These are phyloP conservation scores for Carpinus fangiana DNA, from an alignment of 306 rosid species.

Conservation along the genomic window DNA sequence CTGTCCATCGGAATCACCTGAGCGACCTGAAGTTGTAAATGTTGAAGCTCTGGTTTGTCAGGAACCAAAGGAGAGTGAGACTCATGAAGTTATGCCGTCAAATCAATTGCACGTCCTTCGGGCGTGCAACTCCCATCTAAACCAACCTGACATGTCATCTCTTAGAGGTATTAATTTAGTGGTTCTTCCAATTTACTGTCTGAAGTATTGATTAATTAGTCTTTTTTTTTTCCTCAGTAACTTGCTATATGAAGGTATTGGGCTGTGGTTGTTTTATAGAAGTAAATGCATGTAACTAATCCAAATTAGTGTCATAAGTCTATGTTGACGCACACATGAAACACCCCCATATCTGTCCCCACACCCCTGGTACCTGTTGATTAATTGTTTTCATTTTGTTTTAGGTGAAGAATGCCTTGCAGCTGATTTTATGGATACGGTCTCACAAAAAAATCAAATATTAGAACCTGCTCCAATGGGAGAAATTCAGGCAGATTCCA, in stretches of 20 bases:
- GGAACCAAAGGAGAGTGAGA: slow-evolving; percentile 41
- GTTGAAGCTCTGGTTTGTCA: slow-evolving; percentile 49
- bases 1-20: slow-evolving; percentile 47
- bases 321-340: not conserved
- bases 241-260: not conserved
- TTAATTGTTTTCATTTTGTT: slow-evolving; percentile 24
- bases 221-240: not conserved
- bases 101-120: slow-evolving; percentile 44
- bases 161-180: slow-evolving; percentile 49
- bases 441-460: slow-evolving; percentile 32
- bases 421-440: slow-evolving; percentile 31
- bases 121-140: slow-evolving; percentile 58
- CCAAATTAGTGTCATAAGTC: not conserved
- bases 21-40: slow-evolving; percentile 61
- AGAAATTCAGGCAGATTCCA: slow-evolving; percentile 40
- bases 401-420: slow-evolving; percentile 46
- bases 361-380: slow-evolving; percentile 4
- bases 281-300: not conserved
- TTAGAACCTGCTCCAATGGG: slow-evolving; percentile 35
- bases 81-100: slow-evolving; percentile 38
- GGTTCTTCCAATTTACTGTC: slow-evolving; percentile 7
- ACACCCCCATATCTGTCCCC: not conserved
- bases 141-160: slow-evolving; percentile 37
- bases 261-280: not conserved
- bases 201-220: slow-evolving; percentile 12